phyloP scores from a whole-genome alignment of 257 asterid species.

The Nicotiana sylvestris region DNA sequence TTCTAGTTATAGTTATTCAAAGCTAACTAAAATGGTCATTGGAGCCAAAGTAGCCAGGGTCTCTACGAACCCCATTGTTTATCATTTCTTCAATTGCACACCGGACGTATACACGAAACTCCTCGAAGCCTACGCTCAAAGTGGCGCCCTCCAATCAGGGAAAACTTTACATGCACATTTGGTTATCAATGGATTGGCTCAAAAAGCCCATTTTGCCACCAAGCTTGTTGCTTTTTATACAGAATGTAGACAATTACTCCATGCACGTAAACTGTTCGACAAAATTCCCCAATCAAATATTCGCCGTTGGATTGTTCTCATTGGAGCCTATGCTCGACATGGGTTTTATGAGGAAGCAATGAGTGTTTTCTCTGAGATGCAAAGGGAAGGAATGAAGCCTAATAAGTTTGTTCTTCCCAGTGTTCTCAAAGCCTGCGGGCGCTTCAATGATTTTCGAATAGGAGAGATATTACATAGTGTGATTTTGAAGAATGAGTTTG shows the following conservation, averaged over 20 bases:
- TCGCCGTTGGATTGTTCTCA: slow-evolving; percentile 50
- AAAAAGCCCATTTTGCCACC: slow-evolving; percentile 33
- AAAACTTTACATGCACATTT: slow-evolving; percentile 55
- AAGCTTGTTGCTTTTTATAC: slow-evolving; percentile 46
- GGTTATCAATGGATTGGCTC: slow-evolving; percentile 38
- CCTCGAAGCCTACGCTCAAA: slow-evolving; percentile 27
- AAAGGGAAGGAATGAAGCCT: slow-evolving; percentile 22
- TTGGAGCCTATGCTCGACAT: slow-evolving; percentile 54
- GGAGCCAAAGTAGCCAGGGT: background rate
- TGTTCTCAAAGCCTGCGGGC: slow-evolving; percentile 69
- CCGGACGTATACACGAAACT: slow-evolving; percentile 34
- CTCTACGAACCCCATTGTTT: too few relatives aligned
- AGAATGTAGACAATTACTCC: slow-evolving; percentile 26
- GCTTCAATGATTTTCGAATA: slow-evolving; percentile 37
- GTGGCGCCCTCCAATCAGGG: slow-evolving; percentile 39
- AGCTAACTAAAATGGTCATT: background rate
- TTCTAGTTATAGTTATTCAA: too few relatives aligned
- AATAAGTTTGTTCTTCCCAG: slow-evolving; percentile 60
- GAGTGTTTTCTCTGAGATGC: slow-evolving; percentile 41
- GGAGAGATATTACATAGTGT: slow-evolving; percentile 51
- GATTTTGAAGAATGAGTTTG: slow-evolving; percentile 38
- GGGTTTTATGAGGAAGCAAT: slow-evolving; percentile 51
- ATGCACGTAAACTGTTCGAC: slow-evolving; percentile 63
- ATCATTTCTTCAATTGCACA: slow-evolving; percentile 8
- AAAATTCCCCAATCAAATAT: slow-evolving; percentile 43